Evolutionary conservation across 2,329 filamentous ascomycete species (phyloP).

Genomic region (Orbilia ellipsospora): DNA sequence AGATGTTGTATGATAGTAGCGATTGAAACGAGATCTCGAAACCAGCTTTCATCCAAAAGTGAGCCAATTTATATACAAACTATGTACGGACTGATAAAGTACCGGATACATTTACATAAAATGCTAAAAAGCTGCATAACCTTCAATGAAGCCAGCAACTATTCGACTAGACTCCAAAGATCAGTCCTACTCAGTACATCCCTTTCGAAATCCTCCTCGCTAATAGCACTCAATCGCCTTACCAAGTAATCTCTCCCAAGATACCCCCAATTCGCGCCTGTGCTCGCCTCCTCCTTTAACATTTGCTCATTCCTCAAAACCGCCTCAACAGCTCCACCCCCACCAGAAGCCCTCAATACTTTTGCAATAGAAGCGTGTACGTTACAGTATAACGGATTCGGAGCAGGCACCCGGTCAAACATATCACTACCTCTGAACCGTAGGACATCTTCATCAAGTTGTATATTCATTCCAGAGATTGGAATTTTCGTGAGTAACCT

Average conservation of each 20-base stretch:
- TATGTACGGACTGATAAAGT: too few species aligned
- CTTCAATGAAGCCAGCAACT: too few species aligned
- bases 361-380: conserved; percentile 37
- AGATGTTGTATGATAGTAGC: too few species aligned
- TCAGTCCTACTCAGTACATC: background rate
- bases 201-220: conserved; percentile 21
- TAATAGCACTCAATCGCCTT: conserved; percentile 42
- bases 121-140: too few species aligned
- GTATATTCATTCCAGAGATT: conserved; percentile 21
- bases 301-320: conserved; percentile 33
- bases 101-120: too few species aligned
- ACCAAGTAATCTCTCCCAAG: conserved; percentile 41
- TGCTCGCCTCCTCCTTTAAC: conserved; percentile 42
- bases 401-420: conserved; percentile 21
- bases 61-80: too few species aligned
- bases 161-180: too few species aligned
- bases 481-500: conserved; percentile 23
- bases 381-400: conserved; percentile 35
- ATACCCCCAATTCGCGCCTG: conserved; percentile 42
- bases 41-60: too few species aligned
- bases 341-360: conserved; percentile 33
- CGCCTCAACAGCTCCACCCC: conserved; percentile 27
- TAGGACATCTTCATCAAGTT: conserved; percentile 33
- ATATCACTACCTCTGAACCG: conserved; percentile 32
- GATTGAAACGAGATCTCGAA: too few species aligned